Conservation (phyloP, 2,329 filamentous ascomycete genomes). For the Penicillium sp. region DNA sequence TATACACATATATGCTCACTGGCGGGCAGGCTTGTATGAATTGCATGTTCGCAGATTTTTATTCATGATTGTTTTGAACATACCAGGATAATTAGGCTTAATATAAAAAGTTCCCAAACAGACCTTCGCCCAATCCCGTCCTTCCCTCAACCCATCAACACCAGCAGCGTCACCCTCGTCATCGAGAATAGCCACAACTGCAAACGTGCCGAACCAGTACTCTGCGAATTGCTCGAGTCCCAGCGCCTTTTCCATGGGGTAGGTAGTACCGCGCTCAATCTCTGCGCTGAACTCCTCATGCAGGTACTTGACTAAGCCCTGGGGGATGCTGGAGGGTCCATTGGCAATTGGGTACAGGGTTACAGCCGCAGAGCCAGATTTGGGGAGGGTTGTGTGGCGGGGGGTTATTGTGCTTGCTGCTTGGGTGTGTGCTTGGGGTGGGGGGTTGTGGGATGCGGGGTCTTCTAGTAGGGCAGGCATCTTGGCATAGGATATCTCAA, state of each 20-base stretch:
- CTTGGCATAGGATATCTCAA: slow-evolving; percentile 1
- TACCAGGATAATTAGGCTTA: slow-evolving; percentile 45
- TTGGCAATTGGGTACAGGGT: slow-evolving; percentile 32
- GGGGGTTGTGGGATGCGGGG: slow-evolving; percentile 28
- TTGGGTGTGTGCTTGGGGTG: slow-evolving; percentile 21
- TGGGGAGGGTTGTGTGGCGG: slow-evolving; percentile 26
- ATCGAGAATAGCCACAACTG: slow-evolving; percentile 31
- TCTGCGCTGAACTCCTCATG: slow-evolving; percentile 37
- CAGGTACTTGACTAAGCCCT: slow-evolving; percentile 28
- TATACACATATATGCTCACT: no score
- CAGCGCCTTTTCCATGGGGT: slow-evolving; percentile 41
- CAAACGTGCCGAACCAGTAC: slow-evolving; percentile 44
- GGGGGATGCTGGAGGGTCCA: slow-evolving; percentile 24
- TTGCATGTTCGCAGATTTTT: no score
- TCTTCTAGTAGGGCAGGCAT: slow-evolving; percentile 42
- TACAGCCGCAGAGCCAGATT: slow-evolving; percentile 17
- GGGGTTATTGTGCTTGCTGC: slow-evolving; percentile 24
- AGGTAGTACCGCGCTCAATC: slow-evolving; percentile 37
- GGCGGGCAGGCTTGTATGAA: no score
- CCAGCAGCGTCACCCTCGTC: slow-evolving; percentile 7
- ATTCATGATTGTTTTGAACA: not conserved
- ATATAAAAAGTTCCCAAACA: slow-evolving; percentile 44
- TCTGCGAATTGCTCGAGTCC: slow-evolving; percentile 29
- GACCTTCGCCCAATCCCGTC: slow-evolving; percentile 34
- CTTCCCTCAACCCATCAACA: slow-evolving; percentile 20